Percentiles rank a stretch among this genome's conserved stretches.
Conservation (phyloP, 208 protist genomes). For the Trypanosoma congolense region DNA sequence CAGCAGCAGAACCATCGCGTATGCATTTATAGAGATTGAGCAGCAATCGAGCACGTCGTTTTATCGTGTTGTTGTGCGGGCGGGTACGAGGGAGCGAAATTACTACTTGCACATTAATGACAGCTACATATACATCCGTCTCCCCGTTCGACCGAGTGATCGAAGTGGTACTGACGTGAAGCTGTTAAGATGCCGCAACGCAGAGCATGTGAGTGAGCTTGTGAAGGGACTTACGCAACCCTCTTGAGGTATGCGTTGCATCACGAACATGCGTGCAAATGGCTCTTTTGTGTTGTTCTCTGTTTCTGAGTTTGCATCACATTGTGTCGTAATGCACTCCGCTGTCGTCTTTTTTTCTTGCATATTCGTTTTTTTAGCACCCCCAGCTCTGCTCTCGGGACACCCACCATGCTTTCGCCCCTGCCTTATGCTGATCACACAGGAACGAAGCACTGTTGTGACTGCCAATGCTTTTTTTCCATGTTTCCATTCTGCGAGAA, state of each 20-base stretch:
- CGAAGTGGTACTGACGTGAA: slow-evolving; percentile 22
- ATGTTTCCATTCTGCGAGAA: no score
- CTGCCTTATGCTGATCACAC: no score
- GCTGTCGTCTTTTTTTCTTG: no score
- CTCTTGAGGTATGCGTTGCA: background rate
- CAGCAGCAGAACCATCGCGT: slow-evolving; percentile 40
- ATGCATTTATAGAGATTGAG: slow-evolving; percentile 69
- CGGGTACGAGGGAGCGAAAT: slow-evolving; percentile 37
- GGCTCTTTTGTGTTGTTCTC: background rate
- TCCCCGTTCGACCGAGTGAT: slow-evolving; percentile 27
- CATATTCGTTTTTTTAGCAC: no score
- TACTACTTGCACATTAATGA: slow-evolving; percentile 76
- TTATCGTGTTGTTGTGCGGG: slow-evolving; percentile 65
- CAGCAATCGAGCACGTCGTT: slow-evolving; percentile 27
- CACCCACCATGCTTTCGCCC: no score
- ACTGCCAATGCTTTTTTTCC: background rate
- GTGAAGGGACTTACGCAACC: slow-evolving; percentile 62
- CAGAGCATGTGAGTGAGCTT: slow-evolving; percentile 72
- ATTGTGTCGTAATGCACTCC: no score
- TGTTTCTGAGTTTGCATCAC: no score
- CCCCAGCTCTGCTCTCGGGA: no score
- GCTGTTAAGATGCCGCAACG: slow-evolving; percentile 73
- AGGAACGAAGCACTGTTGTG: no score
- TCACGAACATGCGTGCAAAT: background rate
- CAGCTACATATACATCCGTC: slow-evolving; percentile 62